These are phyloP conservation scores for Beauveria sp. DNA, from an alignment of 2,329 filamentous ascomycete genomes.

Conservation along the genomic window DNA sequence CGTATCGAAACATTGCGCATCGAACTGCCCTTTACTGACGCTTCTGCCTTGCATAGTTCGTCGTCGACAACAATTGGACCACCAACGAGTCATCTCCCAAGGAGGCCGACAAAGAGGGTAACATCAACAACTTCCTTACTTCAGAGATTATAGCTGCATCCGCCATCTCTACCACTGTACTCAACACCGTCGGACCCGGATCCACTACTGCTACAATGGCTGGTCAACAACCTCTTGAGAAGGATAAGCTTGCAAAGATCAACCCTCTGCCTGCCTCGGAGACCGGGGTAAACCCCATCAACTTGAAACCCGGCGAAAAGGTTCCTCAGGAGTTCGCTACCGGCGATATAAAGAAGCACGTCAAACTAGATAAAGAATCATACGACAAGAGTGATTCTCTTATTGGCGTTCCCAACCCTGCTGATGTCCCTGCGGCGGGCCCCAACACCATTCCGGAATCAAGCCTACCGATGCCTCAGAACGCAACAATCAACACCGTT, in stretches of 20 bases:
- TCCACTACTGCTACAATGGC: constrained; percentile 67
- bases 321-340: constrained; percentile 63
- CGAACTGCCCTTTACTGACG: not conserved
- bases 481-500: constrained; percentile 43
- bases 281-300: constrained; percentile 69
- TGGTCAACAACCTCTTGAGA: constrained; percentile 45
- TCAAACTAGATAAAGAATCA: constrained; percentile 74
- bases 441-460: constrained; percentile 67
- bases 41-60: constrained; percentile 55
- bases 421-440: constrained; percentile 30
- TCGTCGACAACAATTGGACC: constrained; percentile 88
- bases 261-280: constrained; percentile 55
- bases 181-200: constrained; percentile 61
- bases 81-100: constrained; percentile 72
- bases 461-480: constrained; percentile 58
- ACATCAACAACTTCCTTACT: constrained; percentile 86
- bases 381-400: constrained; percentile 74
- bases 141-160: constrained; percentile 58
- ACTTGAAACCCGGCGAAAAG: constrained; percentile 70
- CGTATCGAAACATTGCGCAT: not conserved
- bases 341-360: constrained; percentile 62
- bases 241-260: constrained; percentile 47
- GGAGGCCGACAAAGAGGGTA: constrained; percentile 75
- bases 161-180: constrained; percentile 38
- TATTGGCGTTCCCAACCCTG: constrained; percentile 39